Evolutionary conservation across 2,329 filamentous ascomycete genomes (phyloP), one percentile per base, ranked within the genome.

Genomic region (Pestalotiopsis sp.): DNA sequence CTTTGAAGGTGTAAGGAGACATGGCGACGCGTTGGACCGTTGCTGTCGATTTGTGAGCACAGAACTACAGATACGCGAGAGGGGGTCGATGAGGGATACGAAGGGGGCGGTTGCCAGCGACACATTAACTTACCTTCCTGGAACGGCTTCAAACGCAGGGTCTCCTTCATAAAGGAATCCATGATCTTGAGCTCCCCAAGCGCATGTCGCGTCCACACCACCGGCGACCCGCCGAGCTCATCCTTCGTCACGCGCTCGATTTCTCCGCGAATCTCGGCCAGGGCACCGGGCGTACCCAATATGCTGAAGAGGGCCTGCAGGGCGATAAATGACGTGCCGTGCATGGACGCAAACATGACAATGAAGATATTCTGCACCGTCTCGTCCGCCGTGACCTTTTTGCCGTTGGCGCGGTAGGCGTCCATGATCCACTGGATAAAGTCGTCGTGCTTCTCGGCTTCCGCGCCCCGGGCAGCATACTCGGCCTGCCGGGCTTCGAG

Each of bases 81-180:
- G n/a, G n/a, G n/a, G n/a, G 2, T 23, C 23, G 23, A 23, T 23
- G 3, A 23, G 3, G 23, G 23, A 23, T 23, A 23, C 23, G 23
- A 23, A 23, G 23, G 23, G 23, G 23, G 3, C 3, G 23, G 3
- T 23, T 23, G 23, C 23, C 23, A 23, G 23, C 23, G 23, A 3
- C 23, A 23, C 3, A 23, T 14, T 23, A 25, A 69, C 68, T 25
- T 36, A 70, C 66, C 11, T 52, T 71, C 69, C 41, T 69, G 64
- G 23, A 72, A n/a, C 13, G 67, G 38, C 61, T 70, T 36, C 41
- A 70, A 9, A 27, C 72, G 67, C 63, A 61, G 58, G 52, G 67
- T 74, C 63, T 74, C 72, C 39, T 71, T 73, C 71, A 72, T 73
- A 68, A 74, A 73, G 23, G 71, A 72, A 57, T 74, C 70, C n/a